Percentiles rank a stretch among this genome's conserved stretches.
Evolutionary conservation across 164 flowering plant species (phyloP).

Genomic region (Tetrastigma voinierianum): DNA sequence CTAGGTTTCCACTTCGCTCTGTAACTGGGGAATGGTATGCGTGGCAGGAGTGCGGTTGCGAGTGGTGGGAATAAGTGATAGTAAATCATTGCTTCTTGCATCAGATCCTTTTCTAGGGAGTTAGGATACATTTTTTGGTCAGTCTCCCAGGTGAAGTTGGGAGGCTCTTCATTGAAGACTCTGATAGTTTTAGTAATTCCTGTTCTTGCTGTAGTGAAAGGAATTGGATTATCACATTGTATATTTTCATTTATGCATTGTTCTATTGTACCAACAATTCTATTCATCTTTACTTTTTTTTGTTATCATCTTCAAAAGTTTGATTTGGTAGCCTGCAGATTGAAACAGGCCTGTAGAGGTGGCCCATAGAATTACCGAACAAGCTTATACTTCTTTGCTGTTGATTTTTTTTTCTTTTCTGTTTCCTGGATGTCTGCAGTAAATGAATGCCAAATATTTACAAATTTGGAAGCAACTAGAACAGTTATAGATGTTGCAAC

Average conservation of each 20-base stretch:
- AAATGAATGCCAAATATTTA: slow-evolving; percentile 47
- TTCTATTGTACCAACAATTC: background rate
- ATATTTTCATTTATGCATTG: background rate
- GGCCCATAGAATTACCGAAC: background rate
- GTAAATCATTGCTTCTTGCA: slow-evolving; percentile 46
- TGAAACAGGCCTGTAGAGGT: background rate
- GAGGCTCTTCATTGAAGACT: slow-evolving; percentile 42
- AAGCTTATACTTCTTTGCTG: background rate
- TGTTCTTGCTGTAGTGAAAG: background rate
- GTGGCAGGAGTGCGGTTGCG: slow-evolving; percentile 63
- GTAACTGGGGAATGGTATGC: background rate
- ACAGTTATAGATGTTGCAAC: slow-evolving; percentile 51
- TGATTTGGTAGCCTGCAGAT: background rate
- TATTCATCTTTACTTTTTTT: no score
- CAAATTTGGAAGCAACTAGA: slow-evolving; percentile 26
- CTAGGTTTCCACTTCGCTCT: background rate
- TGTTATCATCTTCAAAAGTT: background rate
- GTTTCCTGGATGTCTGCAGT: slow-evolving; percentile 5
- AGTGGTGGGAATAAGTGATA: slow-evolving; percentile 77
- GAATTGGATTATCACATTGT: background rate
- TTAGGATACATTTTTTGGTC: slow-evolving; percentile 54
- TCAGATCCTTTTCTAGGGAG: slow-evolving; percentile 39
- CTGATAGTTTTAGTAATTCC: slow-evolving; percentile 40
- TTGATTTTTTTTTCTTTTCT: background rate
- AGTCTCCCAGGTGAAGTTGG: slow-evolving; percentile 52